Evolutionary conservation across 805 yeast genomes (phyloP).

Genomic region (Spathaspora hagerdaliae): DNA sequence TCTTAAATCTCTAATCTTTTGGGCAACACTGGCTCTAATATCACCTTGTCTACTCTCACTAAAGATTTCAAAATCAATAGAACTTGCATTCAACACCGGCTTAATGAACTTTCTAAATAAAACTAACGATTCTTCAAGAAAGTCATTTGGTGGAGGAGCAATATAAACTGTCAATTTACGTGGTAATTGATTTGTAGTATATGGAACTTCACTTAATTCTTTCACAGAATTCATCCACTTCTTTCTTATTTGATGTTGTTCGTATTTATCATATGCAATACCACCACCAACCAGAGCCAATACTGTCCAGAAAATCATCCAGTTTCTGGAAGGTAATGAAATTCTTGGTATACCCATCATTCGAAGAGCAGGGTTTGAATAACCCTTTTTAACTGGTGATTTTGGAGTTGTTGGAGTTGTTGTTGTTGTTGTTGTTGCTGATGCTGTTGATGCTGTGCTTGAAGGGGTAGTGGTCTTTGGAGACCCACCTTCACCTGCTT

Average conservation of each 20-base stretch:
- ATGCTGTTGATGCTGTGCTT: neutral
- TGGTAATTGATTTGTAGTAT: conserved; percentile 50
- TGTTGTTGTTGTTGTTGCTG: neutral
- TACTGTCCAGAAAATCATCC: conserved; percentile 85
- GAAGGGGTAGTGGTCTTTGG: neutral
- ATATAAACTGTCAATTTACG: conserved; percentile 77
- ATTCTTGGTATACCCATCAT: conserved; percentile 82
- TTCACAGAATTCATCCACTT: conserved; percentile 63
- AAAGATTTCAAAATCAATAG: conserved; percentile 75
- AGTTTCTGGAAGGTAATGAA: conserved; percentile 83
- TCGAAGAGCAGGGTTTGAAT: conserved; percentile 72
- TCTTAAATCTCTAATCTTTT: conserved; percentile 70
- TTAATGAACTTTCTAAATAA: conserved; percentile 77
- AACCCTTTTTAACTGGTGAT: conserved; percentile 35
- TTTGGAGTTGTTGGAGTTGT: neutral
- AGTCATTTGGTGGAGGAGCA: conserved; percentile 97
- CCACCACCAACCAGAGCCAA: conserved; percentile 69
- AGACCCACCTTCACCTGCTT: neutral
- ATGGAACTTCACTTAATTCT: conserved; percentile 43
- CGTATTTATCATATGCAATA: conserved; percentile 68
- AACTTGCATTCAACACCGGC: conserved; percentile 81
- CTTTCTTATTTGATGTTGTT: conserved; percentile 63
- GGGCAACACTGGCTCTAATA: conserved; percentile 77
- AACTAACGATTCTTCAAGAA: conserved; percentile 65
- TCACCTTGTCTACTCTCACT: conserved; percentile 86